Evolutionary conservation across 306 rosid genomes (phyloP).

Genomic region (Benincasa hispida): DNA sequence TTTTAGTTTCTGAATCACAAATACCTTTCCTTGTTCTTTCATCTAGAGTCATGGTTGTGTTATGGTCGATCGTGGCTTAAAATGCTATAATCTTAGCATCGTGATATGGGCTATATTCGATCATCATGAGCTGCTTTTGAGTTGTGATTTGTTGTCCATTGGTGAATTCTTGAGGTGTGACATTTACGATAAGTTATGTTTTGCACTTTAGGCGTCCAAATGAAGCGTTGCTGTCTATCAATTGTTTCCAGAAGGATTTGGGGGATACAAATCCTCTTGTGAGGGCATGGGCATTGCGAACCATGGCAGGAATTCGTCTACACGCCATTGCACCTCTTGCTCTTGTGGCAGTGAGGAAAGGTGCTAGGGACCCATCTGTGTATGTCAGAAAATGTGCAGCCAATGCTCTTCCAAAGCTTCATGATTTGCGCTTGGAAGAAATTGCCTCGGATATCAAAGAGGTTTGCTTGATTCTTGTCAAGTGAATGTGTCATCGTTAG

Average conservation of each 20-base stretch:
- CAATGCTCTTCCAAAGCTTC: conserved; percentile 87
- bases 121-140: neutral
- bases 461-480: conserved; percentile 27
- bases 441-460: conserved; percentile 62
- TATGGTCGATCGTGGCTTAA: neutral
- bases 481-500: neutral
- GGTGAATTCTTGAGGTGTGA: neutral
- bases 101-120: neutral
- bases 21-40: neutral
- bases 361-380: conserved; percentile 90
- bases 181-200: conserved; percentile 2
- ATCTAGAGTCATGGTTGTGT: neutral
- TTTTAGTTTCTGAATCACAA: conserved; percentile 9
- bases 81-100: neutral
- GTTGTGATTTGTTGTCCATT: neutral
- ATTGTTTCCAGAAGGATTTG: conserved; percentile 86
- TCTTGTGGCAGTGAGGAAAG: conserved; percentile 74
- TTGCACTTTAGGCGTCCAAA: conserved; percentile 68
- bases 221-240: conserved; percentile 87
- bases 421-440: conserved; percentile 85
- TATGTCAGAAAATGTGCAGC: conserved; percentile 93
- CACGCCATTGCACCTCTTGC: conserved; percentile 86
- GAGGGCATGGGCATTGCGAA: conserved; percentile 94
- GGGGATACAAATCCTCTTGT: conserved; percentile 79
- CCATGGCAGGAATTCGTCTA: conserved; percentile 94